Evolutionary conservation across 805 yeast species (phyloP), one percentile per base, ranked within the genome.

Genomic region (Kluyveromyces starmeri): DNA sequence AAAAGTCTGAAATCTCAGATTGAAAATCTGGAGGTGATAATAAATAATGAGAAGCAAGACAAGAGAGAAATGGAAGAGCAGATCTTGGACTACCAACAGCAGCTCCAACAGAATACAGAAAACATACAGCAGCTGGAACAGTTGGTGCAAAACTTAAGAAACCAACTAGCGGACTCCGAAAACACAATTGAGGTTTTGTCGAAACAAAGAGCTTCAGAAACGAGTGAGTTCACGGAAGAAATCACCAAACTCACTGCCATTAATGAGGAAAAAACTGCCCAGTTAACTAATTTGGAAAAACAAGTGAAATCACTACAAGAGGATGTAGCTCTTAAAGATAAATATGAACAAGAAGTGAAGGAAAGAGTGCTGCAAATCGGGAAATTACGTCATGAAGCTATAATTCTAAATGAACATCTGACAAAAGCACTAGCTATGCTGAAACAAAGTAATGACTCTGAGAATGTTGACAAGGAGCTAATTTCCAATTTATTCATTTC

Each of bases 341-440:
- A 62, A 48, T 64, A 67, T 34, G 82, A 69, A 50, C 62, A 55
- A 35, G 86, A 68, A 52, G 64, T 69, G 28, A 76, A 65, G 63
- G 86, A 70, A 41, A 86, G 84, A 57, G 84, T 78, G 39, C 62
- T 88, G 21, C 71, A 78, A 33, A 75, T 92, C 34, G 97, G 97
- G 2, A 92, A 89, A 53, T 68, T 92, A 32, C 73, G 96, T 35
- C 97, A 89, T 55, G 98, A 92, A 56, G 89, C 94, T 2, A 89
- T 92, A 7, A 83, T 84, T 17, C 62, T 89, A 38, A 92, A 92
- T 55, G 98, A 92, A 53, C 97, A 92, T 60, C 62, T 92, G 36
- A 86, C 95, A n/a, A 89, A 92, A 50, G 94, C 97, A 1, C 62
- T 89, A 41, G 75, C 84, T 17, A 67, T 89, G 69, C 71, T 92